phyloP scores from a whole-genome alignment of 495 filamentous ascomycete genomes.

The Aspergillus sclerotiicarbonarius region DNA sequence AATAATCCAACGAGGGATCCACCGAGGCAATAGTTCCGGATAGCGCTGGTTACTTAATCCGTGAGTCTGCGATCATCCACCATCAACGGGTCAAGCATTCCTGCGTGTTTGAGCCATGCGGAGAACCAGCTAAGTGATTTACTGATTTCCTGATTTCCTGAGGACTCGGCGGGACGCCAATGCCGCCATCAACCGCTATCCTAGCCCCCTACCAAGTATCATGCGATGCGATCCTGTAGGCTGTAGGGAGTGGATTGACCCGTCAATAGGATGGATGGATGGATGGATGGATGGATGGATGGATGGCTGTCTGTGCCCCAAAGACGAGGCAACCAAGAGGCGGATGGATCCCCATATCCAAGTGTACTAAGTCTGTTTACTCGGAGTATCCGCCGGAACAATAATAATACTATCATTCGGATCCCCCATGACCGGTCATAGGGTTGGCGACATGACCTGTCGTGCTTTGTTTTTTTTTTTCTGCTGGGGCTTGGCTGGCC shows the following conservation, averaged over 20 bases:
- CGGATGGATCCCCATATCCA: not conserved
- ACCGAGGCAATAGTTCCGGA: conserved; percentile 21
- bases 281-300: no score
- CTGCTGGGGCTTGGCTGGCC: not conserved
- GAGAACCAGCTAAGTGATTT: conserved; percentile 11
- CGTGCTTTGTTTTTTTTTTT: not conserved
- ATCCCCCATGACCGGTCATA: not conserved
- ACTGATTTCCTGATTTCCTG: no score
- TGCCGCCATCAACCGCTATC: conserved; percentile 1
- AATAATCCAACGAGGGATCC: conserved; percentile 13
- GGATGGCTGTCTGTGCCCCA: not conserved
- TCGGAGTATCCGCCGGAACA: not conserved
- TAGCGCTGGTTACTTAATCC: conserved; percentile 12
- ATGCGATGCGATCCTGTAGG: no score
- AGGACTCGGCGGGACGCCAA: not conserved
- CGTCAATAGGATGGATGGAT: not conserved
- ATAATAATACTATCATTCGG: not conserved
- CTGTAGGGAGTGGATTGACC: no score
- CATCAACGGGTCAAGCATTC: conserved; percentile 13
- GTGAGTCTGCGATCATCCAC: conserved; percentile 5
- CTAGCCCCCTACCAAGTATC: no score
- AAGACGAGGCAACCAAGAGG: not conserved
- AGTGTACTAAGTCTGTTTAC: no score
- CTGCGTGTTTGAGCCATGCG: conserved; percentile 1
- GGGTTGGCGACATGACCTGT: not conserved